Percentiles rank a stretch among this genome's conserved stretches.
These are phyloP conservation scores for Lasiodiplodia gonubiensis DNA, from an alignment of 2,329 filamentous ascomycete genomes.

Conservation along the genomic window DNA sequence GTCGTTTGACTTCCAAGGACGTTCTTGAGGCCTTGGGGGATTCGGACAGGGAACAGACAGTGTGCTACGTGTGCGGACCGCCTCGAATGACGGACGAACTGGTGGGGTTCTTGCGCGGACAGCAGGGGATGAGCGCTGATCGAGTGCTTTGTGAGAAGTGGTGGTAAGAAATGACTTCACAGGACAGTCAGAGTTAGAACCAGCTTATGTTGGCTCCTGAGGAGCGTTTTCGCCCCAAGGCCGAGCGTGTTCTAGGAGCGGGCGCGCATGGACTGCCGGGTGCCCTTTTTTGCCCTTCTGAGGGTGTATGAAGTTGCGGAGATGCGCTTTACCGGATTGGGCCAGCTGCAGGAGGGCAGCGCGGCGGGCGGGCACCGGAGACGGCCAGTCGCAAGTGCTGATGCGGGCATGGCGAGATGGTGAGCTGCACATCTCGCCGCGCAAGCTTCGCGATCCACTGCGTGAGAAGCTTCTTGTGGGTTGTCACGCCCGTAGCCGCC, in stretches of 20 bases:
- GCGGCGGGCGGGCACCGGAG: background rate
- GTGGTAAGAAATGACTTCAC: conserved; percentile 47
- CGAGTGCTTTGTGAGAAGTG: conserved; percentile 58
- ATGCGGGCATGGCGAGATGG: conserved; percentile 7
- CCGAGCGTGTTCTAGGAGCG: too few relatives aligned
- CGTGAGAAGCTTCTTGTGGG: conserved; percentile 19
- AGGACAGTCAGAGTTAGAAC: background rate
- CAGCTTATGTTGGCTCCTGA: background rate
- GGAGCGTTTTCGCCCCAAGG: too few relatives aligned
- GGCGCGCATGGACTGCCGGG: conserved; percentile 1
- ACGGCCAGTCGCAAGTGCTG: background rate
- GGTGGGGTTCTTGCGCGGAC: conserved; percentile 47
- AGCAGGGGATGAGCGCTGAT: conserved; percentile 46
- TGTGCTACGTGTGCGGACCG: conserved; percentile 57
- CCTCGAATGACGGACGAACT: conserved; percentile 56
- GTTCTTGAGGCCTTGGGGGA: conserved; percentile 47
- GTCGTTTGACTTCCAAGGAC: conserved; percentile 35
- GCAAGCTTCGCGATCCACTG: conserved; percentile 16
- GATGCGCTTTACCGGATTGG: background rate
- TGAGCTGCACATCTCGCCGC: background rate
- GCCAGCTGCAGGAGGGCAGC: background rate
- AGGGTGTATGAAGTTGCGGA: conserved; percentile 16
- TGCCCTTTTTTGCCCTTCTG: conserved; percentile 15
- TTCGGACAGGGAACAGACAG: conserved; percentile 40
- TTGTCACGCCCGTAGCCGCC: conserved; percentile 16